These are phyloP conservation scores for Uronychia setigera DNA, from an alignment of 73 alveolate genomes.

Conservation along the genomic window DNA sequence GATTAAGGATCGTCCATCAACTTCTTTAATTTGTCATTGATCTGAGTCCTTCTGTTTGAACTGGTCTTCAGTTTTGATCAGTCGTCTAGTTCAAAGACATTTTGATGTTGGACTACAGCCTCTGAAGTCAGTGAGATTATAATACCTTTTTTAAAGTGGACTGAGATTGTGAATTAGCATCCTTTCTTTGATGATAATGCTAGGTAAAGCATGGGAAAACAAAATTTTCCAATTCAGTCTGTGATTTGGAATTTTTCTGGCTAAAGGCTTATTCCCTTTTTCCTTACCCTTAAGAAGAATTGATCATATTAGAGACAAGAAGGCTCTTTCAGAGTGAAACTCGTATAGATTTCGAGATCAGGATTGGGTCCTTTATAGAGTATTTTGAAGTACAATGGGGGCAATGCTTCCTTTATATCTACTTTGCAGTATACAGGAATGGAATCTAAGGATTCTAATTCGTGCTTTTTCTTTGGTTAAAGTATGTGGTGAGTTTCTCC, in stretches of 20 bases:
- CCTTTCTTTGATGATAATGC: not conserved
- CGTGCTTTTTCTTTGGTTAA: not conserved
- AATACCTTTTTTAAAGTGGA: not conserved
- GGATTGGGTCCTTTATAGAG: not conserved
- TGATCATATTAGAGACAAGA: not conserved
- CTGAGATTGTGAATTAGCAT: not conserved
- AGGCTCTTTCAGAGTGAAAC: not conserved
- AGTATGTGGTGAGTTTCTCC: slow-evolving; percentile 1
- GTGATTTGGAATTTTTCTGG: not conserved
- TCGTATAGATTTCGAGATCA: not conserved
- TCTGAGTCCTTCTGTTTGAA: no score
- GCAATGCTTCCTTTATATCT: not conserved
- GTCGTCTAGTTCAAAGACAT: no score
- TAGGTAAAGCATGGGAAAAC: not conserved
- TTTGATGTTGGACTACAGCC: no score
- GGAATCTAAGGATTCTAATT: not conserved
- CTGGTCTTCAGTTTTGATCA: no score
- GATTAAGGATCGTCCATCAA: no score
- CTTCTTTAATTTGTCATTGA: no score
- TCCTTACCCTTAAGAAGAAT: not conserved
- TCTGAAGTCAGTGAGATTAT: no score
- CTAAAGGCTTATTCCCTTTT: not conserved
- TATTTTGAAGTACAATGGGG: not conserved
- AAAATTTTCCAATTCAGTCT: not conserved
- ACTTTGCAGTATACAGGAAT: not conserved